Conservation (phyloP, 75 land plant species). For the Pinus albicaulis region DNA sequence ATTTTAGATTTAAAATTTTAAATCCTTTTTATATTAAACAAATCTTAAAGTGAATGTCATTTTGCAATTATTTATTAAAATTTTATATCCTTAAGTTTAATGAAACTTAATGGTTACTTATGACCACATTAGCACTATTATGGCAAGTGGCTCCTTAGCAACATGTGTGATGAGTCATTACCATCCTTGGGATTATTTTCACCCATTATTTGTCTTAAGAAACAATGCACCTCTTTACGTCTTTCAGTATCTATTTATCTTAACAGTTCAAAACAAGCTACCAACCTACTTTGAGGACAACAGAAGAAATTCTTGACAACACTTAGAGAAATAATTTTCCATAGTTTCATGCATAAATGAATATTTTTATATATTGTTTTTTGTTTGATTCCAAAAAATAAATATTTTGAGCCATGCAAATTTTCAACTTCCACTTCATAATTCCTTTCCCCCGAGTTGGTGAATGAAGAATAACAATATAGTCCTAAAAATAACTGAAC, state of each 20-base stretch:
- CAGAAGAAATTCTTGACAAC: conserved; percentile 51
- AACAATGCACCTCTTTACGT: conserved; percentile 47
- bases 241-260: conserved; percentile 24
- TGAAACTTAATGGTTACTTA: no score
- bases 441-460: conserved; percentile 52
- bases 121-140: no score
- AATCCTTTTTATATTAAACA: no score
- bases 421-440: conserved; percentile 20
- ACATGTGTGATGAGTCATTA: background rate
- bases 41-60: no score
- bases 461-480: conserved; percentile 62
- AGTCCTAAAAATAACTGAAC: conserved; percentile 55
- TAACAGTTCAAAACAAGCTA: conserved; percentile 75
- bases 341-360: conserved; percentile 29
- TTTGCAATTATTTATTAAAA: no score
- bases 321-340: conserved; percentile 34
- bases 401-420: conserved; percentile 26
- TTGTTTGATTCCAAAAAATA: conserved; percentile 35
- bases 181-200: conserved; percentile 8
- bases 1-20: no score
- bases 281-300: conserved; percentile 59
- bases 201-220: conserved; percentile 54
- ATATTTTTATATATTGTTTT: conserved; percentile 23
- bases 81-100: no score
- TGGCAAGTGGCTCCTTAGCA: no score